Evolutionary conservation across 1,284 basidiomycete species (phyloP).

Genomic region (Neonothopanus nambi): DNA sequence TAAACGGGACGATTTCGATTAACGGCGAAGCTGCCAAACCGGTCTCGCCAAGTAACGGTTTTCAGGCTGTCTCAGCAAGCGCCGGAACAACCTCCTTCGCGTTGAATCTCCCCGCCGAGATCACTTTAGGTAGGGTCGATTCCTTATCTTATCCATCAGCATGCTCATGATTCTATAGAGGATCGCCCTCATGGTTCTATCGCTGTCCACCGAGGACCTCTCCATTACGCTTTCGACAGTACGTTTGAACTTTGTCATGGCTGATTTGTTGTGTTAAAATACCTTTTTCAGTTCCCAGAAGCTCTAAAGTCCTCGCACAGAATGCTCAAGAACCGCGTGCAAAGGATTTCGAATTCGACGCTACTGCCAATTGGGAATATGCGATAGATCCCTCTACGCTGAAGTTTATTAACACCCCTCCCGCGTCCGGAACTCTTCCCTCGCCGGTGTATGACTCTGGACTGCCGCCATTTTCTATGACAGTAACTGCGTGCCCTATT

Average conservation of each 20-base stretch:
- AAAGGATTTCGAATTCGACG: conserved; percentile 53
- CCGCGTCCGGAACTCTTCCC: conserved; percentile 41
- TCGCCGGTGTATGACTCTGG: conserved; percentile 58
- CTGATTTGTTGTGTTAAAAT: not conserved
- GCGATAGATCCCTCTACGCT: conserved; percentile 58
- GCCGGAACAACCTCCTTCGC: conserved; percentile 48
- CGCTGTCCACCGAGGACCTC: conserved; percentile 55
- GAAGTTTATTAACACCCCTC: conserved; percentile 41
- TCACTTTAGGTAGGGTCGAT: conserved; percentile 41
- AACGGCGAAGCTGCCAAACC: conserved; percentile 38
- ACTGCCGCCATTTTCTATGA: conserved; percentile 50
- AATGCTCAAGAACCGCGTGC: conserved; percentile 50
- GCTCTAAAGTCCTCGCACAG: conserved; percentile 41
- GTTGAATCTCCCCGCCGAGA: conserved; percentile 48
- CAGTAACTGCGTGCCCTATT: conserved; percentile 50
- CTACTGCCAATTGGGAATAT: conserved; percentile 51
- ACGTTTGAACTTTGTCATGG: conserved; percentile 14
- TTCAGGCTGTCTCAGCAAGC: conserved; percentile 43
- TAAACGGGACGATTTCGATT: conserved; percentile 48
- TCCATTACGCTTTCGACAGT: conserved; percentile 60
- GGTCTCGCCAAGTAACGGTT: conserved; percentile 44
- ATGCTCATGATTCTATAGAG: conserved; percentile 32
- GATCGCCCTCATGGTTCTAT: conserved; percentile 52
- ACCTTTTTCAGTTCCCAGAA: conserved; percentile 34
- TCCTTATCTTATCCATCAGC: not conserved